Evolutionary conservation across 2,329 filamentous ascomycete genomes (phyloP).

Genomic region (Aspergillus carbonarius): DNA sequence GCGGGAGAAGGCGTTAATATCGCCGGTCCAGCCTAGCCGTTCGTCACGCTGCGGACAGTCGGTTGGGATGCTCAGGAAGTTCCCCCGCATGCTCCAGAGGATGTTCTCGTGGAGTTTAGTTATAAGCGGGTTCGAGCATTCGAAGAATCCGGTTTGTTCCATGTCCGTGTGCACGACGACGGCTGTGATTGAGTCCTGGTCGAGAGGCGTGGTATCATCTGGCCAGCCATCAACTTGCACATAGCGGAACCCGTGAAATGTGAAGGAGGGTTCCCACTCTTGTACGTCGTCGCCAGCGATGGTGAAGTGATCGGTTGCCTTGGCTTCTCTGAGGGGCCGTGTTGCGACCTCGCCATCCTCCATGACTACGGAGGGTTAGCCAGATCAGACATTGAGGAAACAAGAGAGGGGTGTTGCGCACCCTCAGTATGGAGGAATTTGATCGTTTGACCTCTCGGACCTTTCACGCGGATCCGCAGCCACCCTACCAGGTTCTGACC

Average conservation of each 20-base stretch:
- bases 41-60: conserved; percentile 60
- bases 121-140: conserved; percentile 49
- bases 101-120: conserved; percentile 57
- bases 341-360: conserved; percentile 38
- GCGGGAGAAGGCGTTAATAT: conserved; percentile 47
- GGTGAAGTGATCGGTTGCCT: not conserved
- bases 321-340: conserved; percentile 36
- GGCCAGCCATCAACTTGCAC: conserved; percentile 50
- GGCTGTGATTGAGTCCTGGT: conserved; percentile 26
- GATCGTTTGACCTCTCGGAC: no score
- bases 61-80: conserved; percentile 58
- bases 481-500: conserved; percentile 59
- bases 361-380: conserved; percentile 37
- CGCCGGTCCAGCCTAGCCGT: conserved; percentile 55
- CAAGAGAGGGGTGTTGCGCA: conserved; percentile 24
- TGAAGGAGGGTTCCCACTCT: conserved; percentile 49
- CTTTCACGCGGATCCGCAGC: not conserved
- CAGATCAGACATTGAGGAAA: conserved; percentile 36
- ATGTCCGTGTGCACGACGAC: conserved; percentile 54
- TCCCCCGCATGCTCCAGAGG: conserved; percentile 58
- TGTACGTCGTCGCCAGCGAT: conserved; percentile 16
- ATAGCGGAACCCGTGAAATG: conserved; percentile 55
- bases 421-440: no score
- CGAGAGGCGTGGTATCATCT: conserved; percentile 12
- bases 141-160: conserved; percentile 48